A percentile compares a stretch with the other conserved stretches of the same genome.
Conservation (phyloP, 208 protist species). For the Acanthamoeba rhysodes region DNA sequence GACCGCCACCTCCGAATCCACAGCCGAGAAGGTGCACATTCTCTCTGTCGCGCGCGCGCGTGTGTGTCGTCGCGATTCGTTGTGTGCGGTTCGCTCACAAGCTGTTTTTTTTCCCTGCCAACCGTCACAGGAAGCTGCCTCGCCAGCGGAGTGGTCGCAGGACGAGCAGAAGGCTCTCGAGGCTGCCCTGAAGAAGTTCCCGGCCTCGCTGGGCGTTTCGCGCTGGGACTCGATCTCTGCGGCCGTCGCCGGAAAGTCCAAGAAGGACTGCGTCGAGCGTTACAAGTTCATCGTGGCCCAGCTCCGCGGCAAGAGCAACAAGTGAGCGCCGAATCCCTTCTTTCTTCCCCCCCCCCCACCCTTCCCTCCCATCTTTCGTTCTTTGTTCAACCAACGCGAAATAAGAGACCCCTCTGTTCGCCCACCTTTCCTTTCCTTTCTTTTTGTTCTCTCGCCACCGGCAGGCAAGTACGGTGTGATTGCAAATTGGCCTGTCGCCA, state of each 20-base stretch:
- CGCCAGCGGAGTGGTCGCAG: slow-evolving; percentile 92
- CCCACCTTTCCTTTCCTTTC: too few relatives aligned
- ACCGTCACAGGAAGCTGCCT: not conserved
- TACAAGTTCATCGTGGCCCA: slow-evolving; percentile 95
- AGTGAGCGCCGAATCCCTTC: not conserved
- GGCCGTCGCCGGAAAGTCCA: slow-evolving; percentile 95
- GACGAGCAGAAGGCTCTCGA: slow-evolving; percentile 97
- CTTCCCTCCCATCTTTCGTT: too few relatives aligned
- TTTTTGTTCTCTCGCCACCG: too few relatives aligned
- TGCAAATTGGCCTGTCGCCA: too few relatives aligned
- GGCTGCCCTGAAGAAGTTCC: slow-evolving; percentile 93
- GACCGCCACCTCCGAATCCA: not conserved
- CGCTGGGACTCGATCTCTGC: slow-evolving; percentile 97
- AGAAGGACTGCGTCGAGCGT: slow-evolving; percentile 97
- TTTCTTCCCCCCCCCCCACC: too few relatives aligned
- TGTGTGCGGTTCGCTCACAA: too few relatives aligned
- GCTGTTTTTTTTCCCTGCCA: too few relatives aligned
- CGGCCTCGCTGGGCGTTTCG: slow-evolving; percentile 96
- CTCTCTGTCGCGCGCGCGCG: too few relatives aligned
- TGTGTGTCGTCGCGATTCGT: not conserved
- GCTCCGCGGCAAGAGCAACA: slow-evolving; percentile 12
- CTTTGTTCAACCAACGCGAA: too few relatives aligned
- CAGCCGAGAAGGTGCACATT: not conserved
- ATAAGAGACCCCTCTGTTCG: too few relatives aligned
- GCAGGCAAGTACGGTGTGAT: too few relatives aligned